Percentiles rank a stretch among this genome's conserved stretches.
Evolutionary conservation across 495 filamentous ascomycete genomes (phyloP).

Genomic region (Chaetomium fimeti): DNA sequence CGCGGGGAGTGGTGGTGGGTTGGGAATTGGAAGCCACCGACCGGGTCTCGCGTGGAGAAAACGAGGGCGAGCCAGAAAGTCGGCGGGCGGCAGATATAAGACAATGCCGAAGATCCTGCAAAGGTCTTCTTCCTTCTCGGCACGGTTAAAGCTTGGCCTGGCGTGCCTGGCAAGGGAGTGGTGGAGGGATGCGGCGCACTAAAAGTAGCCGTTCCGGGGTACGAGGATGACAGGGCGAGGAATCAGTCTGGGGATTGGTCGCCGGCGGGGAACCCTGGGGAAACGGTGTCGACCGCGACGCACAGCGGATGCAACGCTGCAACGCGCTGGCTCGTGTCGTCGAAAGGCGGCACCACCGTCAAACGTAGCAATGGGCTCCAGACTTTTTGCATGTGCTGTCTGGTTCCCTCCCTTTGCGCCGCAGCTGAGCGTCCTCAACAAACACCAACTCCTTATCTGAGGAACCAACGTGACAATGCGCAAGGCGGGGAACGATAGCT

Average conservation of each 20-base stretch:
- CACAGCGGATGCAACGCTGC: conserved; percentile 23
- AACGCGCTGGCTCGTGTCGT: conserved; percentile 8
- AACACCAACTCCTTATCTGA: not conserved
- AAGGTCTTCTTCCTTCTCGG: not conserved
- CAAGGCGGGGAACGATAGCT: not conserved
- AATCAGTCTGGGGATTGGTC: conserved; percentile 3
- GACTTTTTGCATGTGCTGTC: conserved; percentile 7
- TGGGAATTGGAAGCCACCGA: not conserved
- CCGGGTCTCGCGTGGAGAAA: not conserved
- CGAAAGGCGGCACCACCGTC: not conserved
- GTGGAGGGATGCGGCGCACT: conserved; percentile 1
- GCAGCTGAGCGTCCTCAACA: conserved; percentile 8
- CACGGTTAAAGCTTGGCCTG: conserved; percentile 13
- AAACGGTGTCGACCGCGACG: conserved; percentile 7
- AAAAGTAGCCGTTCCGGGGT: conserved; percentile 1
- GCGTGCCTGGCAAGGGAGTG: conserved; percentile 4
- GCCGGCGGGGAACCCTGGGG: conserved; percentile 1
- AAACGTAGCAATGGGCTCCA: conserved; percentile 12
- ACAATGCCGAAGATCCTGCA: conserved; percentile 7
- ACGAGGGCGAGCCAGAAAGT: not conserved
- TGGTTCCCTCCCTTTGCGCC: not conserved
- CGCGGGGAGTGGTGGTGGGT: no score
- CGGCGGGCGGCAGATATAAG: conserved; percentile 3
- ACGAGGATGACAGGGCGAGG: not conserved
- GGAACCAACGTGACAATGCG: conserved; percentile 4